Evolutionary conservation across 2,329 filamentous ascomycete genomes (phyloP).

Genomic region (Zopfia rhizophila): DNA sequence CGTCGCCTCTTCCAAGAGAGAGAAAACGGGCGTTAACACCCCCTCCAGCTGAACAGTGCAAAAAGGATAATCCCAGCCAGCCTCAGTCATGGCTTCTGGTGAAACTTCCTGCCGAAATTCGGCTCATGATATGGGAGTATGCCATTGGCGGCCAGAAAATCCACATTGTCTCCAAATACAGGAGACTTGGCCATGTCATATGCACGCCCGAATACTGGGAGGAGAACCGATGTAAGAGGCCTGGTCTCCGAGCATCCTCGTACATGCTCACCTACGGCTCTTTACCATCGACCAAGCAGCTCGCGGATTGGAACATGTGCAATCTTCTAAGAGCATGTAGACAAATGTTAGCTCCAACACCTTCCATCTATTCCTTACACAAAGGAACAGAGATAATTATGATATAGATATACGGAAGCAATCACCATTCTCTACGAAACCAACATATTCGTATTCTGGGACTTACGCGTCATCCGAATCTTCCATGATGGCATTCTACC

Average conservation of each 20-base stretch:
- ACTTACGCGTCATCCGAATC: constrained; percentile 7
- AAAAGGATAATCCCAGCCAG: not conserved
- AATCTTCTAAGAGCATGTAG: constrained; percentile 9
- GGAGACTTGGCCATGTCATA: constrained; percentile 15
- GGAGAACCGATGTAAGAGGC: constrained; percentile 12
- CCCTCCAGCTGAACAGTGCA: too few relatives aligned
- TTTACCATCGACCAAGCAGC: constrained; percentile 17
- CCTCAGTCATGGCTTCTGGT: constrained; percentile 9
- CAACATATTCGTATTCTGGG: constrained; percentile 19
- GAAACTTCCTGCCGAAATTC: constrained; percentile 9
- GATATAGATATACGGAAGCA: constrained; percentile 15
- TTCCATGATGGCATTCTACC: constrained; percentile 4
- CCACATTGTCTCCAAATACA: constrained; percentile 20
- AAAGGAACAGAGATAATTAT: not conserved
- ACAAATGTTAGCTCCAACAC: constrained; percentile 5
- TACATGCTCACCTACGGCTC: constrained; percentile 21
- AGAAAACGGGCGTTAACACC: too few relatives aligned
- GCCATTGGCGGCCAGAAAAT: constrained; percentile 15
- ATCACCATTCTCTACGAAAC: constrained; percentile 9
- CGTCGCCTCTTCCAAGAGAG: too few relatives aligned
- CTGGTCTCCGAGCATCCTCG: constrained; percentile 13
- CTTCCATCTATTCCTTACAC: not conserved
- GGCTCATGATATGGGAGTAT: constrained; percentile 18
- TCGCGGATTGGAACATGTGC: constrained; percentile 18
- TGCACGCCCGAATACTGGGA: constrained; percentile 17